Conservation (phyloP, 257 asterid genomes). For the Plantago major region DNA sequence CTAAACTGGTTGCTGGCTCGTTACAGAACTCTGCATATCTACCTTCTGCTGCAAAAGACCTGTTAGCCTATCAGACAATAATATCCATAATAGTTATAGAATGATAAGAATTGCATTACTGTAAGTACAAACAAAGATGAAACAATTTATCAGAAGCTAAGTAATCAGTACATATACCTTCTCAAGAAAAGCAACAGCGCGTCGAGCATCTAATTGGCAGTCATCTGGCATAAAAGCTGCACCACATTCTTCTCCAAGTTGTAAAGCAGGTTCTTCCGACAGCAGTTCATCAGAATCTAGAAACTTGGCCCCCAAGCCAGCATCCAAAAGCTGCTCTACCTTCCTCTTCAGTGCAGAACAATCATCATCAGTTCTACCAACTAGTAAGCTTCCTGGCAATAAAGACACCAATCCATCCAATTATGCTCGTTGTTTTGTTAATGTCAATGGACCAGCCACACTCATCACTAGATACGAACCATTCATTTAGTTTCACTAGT, state of each 20-base stretch:
- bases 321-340: constrained; percentile 59
- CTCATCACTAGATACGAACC: constrained; percentile 12
- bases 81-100: constrained; percentile 20
- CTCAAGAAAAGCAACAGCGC: constrained; percentile 63
- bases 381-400: constrained; percentile 72
- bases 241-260: constrained; percentile 61
- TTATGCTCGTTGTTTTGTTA: constrained; percentile 1
- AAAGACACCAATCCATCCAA: constrained; percentile 16
- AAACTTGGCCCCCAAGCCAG: constrained; percentile 66
- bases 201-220: constrained; percentile 72
- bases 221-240: constrained; percentile 89
- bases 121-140: constrained; percentile 4
- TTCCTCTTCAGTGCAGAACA: constrained; percentile 39
- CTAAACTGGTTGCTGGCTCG: constrained; percentile 73
- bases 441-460: constrained; percentile 3
- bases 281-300: constrained; percentile 53
- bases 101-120: neutral
- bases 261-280: constrained; percentile 70
- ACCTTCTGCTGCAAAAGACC: constrained; percentile 64
- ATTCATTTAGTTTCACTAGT: neutral
- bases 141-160: constrained; percentile 15
- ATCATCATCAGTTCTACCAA: constrained; percentile 73
- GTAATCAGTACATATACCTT: constrained; percentile 48
- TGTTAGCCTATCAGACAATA: constrained; percentile 57
- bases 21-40: constrained; percentile 88